phyloP scores from a whole-genome alignment of 441 rosid genomes.

The Dalechampia spathulata region DNA sequence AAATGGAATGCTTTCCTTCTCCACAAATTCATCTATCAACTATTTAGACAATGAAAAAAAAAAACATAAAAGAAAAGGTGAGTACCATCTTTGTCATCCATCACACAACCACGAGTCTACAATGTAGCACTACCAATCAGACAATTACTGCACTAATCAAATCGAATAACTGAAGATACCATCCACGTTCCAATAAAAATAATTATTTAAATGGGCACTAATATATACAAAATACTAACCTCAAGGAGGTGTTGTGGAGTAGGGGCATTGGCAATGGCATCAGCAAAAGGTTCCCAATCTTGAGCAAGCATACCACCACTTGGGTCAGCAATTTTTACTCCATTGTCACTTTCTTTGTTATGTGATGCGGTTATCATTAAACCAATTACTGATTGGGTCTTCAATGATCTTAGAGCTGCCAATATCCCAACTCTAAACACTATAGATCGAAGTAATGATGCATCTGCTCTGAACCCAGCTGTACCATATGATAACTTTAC shows the following conservation, averaged over 20 bases:
- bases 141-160: neutral
- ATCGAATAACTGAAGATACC: neutral
- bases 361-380: slow-evolving; percentile 96
- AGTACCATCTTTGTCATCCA: too few species aligned
- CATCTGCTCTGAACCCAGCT: slow-evolving; percentile 79
- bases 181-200: neutral
- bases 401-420: slow-evolving; percentile 75
- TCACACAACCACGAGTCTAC: neutral
- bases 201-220: too few species aligned
- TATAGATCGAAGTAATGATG: slow-evolving; percentile 61
- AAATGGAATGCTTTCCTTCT: slow-evolving; percentile 50
- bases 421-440: slow-evolving; percentile 71
- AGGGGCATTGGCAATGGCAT: slow-evolving; percentile 64
- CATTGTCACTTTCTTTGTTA: slow-evolving; percentile 69
- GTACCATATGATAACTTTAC: slow-evolving; percentile 75
- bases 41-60: slow-evolving; percentile 11
- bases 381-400: slow-evolving; percentile 58
- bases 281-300: slow-evolving; percentile 92
- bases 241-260: slow-evolving; percentile 41
- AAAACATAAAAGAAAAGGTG: too few species aligned
- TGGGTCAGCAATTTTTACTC: slow-evolving; percentile 82
- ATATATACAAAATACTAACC: slow-evolving; percentile 19
- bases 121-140: neutral
- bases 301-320: slow-evolving; percentile 85
- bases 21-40: slow-evolving; percentile 54